Evolutionary conservation across 495 filamentous ascomycete species (phyloP), one percentile per base, ranked within the genome.

Genomic region (Cercophora sp.): DNA sequence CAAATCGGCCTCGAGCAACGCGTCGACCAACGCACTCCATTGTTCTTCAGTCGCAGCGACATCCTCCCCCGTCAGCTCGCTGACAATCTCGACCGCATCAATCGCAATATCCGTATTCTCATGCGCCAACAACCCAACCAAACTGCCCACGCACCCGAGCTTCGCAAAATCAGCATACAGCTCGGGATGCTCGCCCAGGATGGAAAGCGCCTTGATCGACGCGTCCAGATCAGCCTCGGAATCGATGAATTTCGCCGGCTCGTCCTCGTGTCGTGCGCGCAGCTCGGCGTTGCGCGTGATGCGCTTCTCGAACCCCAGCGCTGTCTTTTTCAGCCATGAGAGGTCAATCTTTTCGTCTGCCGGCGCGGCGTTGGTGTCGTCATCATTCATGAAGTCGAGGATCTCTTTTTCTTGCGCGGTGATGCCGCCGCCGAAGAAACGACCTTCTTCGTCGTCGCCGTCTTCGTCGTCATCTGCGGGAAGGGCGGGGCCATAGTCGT

Each of bases 51-150:
- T 82, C 5, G 90, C 90, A 35, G 86, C 78, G 2, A 96, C 89
- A 66, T 96, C 93, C 62, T 97, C 92, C 63, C 96, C 93, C 15
- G 89, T 96, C 56, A 99, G 70, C 75, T 99, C 93, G 52, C 81
- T 82, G 47, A 99, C 84, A 34, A 96, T 91, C 65, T 97, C 89
- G 4, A 96, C 83, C 0, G 85, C 87, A 60, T 85, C 89, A 55
- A 96, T 96, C 5, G 93, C 91, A 56, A 99, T 95, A 68, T 99
- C 93, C 1, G 91, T 89, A 68, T 99, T 99, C 60, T 99, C 93
- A 63, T 97, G 93, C 5, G 92, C 85, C 22, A 99, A 70, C 43
- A 99, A 67, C 1, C 83, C 79, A 1, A 96, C 87, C 48, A 99
- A 69, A 15, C 85, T 88, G 0, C 69, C 83, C 0, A 85, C 84